Conservation (phyloP, 345 rosid genomes). For the Arabis hirsuta region DNA sequence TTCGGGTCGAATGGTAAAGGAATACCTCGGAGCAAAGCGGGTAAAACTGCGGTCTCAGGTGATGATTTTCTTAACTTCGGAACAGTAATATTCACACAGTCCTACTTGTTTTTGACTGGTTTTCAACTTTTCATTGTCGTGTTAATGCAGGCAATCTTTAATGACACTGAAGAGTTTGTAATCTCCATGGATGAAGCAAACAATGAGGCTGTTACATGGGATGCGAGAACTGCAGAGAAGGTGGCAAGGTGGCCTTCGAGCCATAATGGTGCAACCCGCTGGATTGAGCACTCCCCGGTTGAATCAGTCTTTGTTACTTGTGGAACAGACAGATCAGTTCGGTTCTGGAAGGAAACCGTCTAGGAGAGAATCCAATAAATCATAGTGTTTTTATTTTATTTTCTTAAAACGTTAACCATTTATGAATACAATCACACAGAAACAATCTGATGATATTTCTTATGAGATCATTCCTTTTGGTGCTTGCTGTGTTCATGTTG, state of each 20-base stretch:
- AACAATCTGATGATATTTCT: too few species aligned
- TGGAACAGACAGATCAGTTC: conserved; percentile 41
- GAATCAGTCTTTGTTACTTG: conserved; percentile 52
- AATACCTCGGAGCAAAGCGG: conserved; percentile 73
- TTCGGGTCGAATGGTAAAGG: conserved; percentile 75
- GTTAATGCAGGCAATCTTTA: conserved; percentile 72
- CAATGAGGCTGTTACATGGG: conserved; percentile 77
- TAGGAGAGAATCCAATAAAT: conserved; percentile 24
- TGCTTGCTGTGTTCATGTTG: too few species aligned
- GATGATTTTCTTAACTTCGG: background rate
- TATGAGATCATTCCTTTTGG: too few species aligned
- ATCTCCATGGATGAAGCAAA: conserved; percentile 50
- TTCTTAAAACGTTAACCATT: background rate
- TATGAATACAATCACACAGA: too few species aligned
- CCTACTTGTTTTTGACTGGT: background rate
- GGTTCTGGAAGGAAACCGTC: conserved; percentile 42
- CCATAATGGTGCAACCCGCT: conserved; percentile 75
- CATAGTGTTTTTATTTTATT: conserved; percentile 4
- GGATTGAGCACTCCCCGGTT: conserved; percentile 80
- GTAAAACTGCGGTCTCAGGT: conserved; percentile 77
- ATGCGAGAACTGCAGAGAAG: conserved; percentile 70
- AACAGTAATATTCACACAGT: conserved; percentile 21
- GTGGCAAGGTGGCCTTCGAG: conserved; percentile 80
- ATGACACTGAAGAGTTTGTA: conserved; percentile 81
- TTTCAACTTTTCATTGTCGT: background rate